Conservation (phyloP, 805 yeast genomes). For the Lipomyces orientalis region DNA sequence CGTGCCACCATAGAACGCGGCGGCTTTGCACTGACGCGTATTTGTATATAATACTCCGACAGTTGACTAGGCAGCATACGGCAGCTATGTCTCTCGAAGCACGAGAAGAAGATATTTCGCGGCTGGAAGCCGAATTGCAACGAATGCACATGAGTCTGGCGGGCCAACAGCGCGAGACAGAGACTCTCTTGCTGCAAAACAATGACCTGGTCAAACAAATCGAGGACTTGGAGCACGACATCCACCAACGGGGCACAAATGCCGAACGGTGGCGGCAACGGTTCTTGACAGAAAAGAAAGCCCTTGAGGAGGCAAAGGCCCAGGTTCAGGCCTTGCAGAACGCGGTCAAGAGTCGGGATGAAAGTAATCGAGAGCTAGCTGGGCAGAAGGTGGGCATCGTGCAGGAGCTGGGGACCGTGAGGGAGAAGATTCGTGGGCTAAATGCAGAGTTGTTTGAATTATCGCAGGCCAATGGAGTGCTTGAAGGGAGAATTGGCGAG, state of each 20-base stretch:
- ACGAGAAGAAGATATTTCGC: constrained; percentile 16
- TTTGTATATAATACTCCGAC: neutral
- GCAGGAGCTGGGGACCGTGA: constrained; percentile 16
- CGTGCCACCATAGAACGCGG: neutral
- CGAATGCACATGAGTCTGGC: neutral
- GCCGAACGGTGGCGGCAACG: constrained; percentile 30
- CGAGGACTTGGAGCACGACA: constrained; percentile 24
- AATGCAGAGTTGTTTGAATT: constrained; percentile 10
- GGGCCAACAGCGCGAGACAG: constrained; percentile 6
- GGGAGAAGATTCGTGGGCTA: constrained; percentile 12
- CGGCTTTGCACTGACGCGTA: neutral
- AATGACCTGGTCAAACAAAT: constrained; percentile 14
- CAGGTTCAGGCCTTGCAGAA: constrained; percentile 18
- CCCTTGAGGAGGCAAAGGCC: constrained; percentile 11
- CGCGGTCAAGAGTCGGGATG: constrained; percentile 26
- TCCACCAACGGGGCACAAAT: constrained; percentile 19
- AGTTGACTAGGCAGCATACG: neutral
- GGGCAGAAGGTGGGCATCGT: constrained; percentile 12
- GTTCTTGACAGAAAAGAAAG: constrained; percentile 21
- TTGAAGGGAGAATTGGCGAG: constrained; percentile 11
- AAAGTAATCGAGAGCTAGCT: constrained; percentile 29
- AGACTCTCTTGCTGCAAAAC: constrained; percentile 9
- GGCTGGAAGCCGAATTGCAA: constrained; percentile 15
- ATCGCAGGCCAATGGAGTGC: constrained; percentile 15
- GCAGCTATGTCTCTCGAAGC: neutral